Base-by-base conservation (phyloP, 2,329 filamentous ascomycete species). In the Paradendryphiella salina region DNA sequence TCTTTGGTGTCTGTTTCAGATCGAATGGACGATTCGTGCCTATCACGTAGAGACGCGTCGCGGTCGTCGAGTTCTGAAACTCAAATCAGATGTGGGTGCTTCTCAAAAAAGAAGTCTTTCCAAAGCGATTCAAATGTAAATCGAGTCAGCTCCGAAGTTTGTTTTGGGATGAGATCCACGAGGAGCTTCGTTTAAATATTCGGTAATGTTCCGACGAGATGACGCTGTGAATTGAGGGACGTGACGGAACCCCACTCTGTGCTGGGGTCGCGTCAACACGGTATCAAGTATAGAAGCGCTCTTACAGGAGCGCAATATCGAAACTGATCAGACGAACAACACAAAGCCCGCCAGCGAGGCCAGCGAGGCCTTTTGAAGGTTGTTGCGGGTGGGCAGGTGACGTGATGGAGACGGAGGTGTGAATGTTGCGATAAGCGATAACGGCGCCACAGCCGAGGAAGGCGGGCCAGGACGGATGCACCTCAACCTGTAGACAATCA, bases 381-480 rank as follows among this genome's bases (percentile, higher is more conserved):
- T 34, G 44, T 44, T 39, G 54, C 42, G 44, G 49, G 41, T 32
- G 48, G 35, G 42, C 46, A 46, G 51, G 60, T 67, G 65, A 65
- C 64, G 62, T 59, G 56, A 50, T 56, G 51, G 34, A 48, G 48
- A 38, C 39, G 28, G 46, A 36, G 18, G 44, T 14, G 20, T 29
- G 4, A 23, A 50, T 37, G 46, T 50, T 37, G 58, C 51, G 54
- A 62, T 62, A 64, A 56, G 49, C 59, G 59, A 60, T 63, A 35
- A 44, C 28, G 34, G 29, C 49, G 63, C 63, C 61, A 61, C 64
- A 66, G 52, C 54, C 59, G 60, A 56, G 31, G 41, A 46, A 11
- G 42, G 57, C 43, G 32, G 35, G 41, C 43, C 33, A 52, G 39
- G 13, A 45, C 41, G 34, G 44, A 39, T 42, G 38, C 38, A 29